Conservation (phyloP, 345 rosid species). For the Eucalyptus albens region DNA sequence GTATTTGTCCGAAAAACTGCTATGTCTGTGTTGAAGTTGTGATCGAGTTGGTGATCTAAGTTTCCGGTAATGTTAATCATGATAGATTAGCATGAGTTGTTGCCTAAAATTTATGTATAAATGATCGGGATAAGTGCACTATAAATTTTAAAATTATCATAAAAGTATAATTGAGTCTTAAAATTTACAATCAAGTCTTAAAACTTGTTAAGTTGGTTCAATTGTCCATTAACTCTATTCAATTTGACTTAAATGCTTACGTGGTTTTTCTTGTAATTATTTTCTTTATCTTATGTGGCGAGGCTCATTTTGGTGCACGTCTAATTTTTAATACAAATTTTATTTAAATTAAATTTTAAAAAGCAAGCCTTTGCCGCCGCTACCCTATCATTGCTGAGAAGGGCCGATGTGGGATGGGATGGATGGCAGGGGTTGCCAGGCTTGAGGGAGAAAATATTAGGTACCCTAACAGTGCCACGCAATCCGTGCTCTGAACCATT, state of each 20-base stretch:
- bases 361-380: not conserved
- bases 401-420: not conserved
- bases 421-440: accelerated
- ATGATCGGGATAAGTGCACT: accelerated
- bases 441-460: no score
- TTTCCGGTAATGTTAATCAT: no score
- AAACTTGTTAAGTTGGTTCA: no score
- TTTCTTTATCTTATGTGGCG: no score
- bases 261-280: accelerated
- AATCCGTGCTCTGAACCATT: no score
- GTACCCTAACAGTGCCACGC: no score
- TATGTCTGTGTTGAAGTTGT: not conserved
- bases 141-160: no score
- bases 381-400: not conserved
- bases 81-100: not conserved
- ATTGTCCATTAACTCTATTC: accelerated
- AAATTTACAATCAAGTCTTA: accelerated
- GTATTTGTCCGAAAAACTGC: not conserved
- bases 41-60: not conserved
- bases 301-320: not conserved
- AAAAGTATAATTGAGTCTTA: accelerated
- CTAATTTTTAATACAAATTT: no score
- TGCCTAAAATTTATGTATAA: not conserved
- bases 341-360: no score
- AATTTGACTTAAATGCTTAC: no score